Evolutionary conservation across 345 rosid genomes (phyloP).

Genomic region (Firmiana major): DNA sequence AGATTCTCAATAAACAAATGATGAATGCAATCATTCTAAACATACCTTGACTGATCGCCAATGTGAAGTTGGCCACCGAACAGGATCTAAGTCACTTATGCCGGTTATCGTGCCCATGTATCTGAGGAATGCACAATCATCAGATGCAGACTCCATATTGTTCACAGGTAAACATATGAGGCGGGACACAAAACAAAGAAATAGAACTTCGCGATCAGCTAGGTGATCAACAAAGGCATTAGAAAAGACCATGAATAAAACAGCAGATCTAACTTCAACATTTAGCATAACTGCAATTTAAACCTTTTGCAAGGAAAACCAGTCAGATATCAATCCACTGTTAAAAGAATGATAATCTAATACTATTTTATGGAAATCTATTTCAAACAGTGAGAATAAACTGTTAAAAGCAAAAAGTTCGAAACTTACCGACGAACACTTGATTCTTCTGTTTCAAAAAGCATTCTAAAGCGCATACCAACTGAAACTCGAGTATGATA

Average conservation of each 20-base stretch:
- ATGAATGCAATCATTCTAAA: neutral
- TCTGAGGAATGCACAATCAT: constrained; percentile 35
- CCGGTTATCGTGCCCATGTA: constrained; percentile 96
- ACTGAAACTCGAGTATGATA: constrained; percentile 88
- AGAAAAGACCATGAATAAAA: neutral
- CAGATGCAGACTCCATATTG: constrained; percentile 9
- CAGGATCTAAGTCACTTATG: constrained; percentile 71
- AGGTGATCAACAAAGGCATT: constrained; percentile 1
- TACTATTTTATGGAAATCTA: neutral
- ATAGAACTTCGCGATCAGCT: neutral
- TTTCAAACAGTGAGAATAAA: neutral
- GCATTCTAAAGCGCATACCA: constrained; percentile 96
- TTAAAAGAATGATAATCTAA: neutral
- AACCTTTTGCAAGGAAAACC: neutral
- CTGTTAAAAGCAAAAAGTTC: neutral
- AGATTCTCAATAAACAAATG: neutral
- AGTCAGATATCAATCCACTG: neutral
- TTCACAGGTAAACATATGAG: neutral
- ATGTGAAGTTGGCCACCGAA: constrained; percentile 73
- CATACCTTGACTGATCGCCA: constrained; percentile 90
- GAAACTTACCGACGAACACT: constrained; percentile 79
- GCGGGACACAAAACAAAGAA: neutral
- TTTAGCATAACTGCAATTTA: neutral
- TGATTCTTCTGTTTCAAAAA: constrained; percentile 91
- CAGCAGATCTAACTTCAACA: neutral